Evolutionary conservation across 139 green algal species (phyloP).

Genomic region (Choricystis sp.): DNA sequence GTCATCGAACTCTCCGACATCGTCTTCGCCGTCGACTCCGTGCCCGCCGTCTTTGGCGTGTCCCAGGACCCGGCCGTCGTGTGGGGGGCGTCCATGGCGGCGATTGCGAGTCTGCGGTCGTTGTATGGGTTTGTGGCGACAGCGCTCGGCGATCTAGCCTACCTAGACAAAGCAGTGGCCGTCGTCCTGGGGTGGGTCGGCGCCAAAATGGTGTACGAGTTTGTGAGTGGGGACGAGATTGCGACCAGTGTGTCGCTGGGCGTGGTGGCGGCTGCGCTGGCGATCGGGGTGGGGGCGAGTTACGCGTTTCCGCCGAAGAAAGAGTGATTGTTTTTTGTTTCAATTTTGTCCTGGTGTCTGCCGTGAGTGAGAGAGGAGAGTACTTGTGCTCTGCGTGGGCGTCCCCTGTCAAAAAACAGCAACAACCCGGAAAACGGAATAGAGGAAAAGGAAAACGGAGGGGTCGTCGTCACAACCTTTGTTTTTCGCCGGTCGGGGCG

Average conservation of each 20-base stretch:
- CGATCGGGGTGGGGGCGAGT: conserved; percentile 50
- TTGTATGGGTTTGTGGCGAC: conserved; percentile 54
- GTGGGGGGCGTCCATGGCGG: conserved; percentile 90
- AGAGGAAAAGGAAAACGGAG: too few relatives aligned
- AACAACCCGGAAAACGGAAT: too few relatives aligned
- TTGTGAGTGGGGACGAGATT: conserved; percentile 41
- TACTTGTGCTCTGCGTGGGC: too few relatives aligned
- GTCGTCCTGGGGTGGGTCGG: conserved; percentile 75
- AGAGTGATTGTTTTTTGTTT: too few relatives aligned
- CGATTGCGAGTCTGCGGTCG: conserved; percentile 61
- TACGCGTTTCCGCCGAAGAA: too few relatives aligned
- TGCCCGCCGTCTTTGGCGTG: conserved; percentile 83
- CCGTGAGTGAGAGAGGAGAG: too few relatives aligned
- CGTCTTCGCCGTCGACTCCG: conserved; percentile 92
- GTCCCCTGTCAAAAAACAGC: too few relatives aligned
- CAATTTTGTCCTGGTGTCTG: too few relatives aligned
- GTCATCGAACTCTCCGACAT: conserved; percentile 89
- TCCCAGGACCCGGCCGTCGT: conserved; percentile 95
- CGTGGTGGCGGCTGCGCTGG: conserved; percentile 49
- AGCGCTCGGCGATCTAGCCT: conserved; percentile 32
- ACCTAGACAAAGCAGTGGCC: conserved; percentile 65
- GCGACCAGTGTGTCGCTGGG: conserved; percentile 52
- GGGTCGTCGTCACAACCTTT: too few relatives aligned
- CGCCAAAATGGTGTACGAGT: conserved; percentile 63
- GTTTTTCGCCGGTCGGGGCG: too few relatives aligned